Percentiles rank a stretch among this genome's conserved stretches.
Conservation (phyloP, 768 basidiomycete genomes). For the Amanita thiersii region DNA sequence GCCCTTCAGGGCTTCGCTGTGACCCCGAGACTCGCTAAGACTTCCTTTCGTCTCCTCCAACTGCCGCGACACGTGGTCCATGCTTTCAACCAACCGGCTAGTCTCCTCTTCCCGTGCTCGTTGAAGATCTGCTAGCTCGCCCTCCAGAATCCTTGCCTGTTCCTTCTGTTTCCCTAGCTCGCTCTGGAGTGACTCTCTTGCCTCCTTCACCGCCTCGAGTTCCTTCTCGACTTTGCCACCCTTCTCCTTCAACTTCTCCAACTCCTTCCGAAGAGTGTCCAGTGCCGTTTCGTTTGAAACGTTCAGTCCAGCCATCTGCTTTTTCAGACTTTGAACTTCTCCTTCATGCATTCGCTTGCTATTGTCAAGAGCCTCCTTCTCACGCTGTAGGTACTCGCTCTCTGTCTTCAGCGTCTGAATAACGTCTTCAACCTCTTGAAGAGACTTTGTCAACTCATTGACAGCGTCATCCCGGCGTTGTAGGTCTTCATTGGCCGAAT, state of each 20-base stretch:
- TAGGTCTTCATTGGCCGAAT: background rate
- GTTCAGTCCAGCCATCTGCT: background rate
- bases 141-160: background rate
- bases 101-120: background rate
- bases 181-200: background rate
- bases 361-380: background rate
- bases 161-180: background rate
- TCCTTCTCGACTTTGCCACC: background rate
- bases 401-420: background rate
- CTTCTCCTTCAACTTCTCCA: background rate
- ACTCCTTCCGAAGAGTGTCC: background rate
- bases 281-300: background rate
- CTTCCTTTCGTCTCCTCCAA: background rate
- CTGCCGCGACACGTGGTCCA: background rate
- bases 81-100: background rate
- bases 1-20: background rate
- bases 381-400: background rate
- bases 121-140: background rate
- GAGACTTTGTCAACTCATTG: background rate
- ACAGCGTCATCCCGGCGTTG: background rate
- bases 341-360: background rate
- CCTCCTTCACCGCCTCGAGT: background rate
- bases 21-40: background rate
- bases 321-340: conserved; percentile 1
- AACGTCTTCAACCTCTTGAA: background rate